Conservation (phyloP, 345 rosid species). For the Linum usitatissimum region DNA sequence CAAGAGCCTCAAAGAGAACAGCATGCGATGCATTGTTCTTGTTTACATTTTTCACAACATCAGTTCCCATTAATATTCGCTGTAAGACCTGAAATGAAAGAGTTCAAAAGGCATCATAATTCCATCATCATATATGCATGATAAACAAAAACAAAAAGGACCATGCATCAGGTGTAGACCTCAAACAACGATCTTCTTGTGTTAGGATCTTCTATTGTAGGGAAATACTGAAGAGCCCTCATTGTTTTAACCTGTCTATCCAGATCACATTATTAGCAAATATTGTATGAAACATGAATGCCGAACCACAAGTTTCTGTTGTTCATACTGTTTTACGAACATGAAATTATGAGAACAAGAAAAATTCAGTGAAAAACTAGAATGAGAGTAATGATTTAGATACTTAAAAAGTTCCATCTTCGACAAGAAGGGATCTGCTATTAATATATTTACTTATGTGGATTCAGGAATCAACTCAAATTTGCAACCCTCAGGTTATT, state of each 20-base stretch:
- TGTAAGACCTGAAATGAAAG: conserved; percentile 73
- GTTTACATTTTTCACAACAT: conserved; percentile 97
- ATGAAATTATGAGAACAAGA: not conserved
- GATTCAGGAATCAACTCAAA: too few species aligned
- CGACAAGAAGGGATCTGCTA: too few species aligned
- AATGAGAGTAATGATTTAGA: too few species aligned
- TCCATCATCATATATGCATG: conserved; percentile 16
- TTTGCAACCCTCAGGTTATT: too few species aligned
- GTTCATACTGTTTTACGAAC: not conserved
- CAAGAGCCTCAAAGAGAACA: conserved; percentile 97
- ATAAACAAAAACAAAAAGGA: not conserved
- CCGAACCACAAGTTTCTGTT: not conserved
- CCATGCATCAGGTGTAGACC: conserved; percentile 32
- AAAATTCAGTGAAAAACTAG: too few species aligned
- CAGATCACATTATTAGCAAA: conserved; percentile 17
- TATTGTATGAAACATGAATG: not conserved
- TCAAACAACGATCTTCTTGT: conserved; percentile 84
- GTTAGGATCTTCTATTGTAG: conserved; percentile 92
- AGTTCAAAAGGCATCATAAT: conserved; percentile 6
- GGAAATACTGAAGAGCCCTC: conserved; percentile 99
- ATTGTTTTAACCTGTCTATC: conserved; percentile 78
- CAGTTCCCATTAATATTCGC: conserved; percentile 97
- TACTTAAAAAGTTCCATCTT: too few species aligned
- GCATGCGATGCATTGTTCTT: conserved; percentile 99
- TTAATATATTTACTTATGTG: too few species aligned